Base-by-base conservation (phyloP, 2,329 filamentous ascomycete genomes). In the Monilinia polystroma region DNA sequence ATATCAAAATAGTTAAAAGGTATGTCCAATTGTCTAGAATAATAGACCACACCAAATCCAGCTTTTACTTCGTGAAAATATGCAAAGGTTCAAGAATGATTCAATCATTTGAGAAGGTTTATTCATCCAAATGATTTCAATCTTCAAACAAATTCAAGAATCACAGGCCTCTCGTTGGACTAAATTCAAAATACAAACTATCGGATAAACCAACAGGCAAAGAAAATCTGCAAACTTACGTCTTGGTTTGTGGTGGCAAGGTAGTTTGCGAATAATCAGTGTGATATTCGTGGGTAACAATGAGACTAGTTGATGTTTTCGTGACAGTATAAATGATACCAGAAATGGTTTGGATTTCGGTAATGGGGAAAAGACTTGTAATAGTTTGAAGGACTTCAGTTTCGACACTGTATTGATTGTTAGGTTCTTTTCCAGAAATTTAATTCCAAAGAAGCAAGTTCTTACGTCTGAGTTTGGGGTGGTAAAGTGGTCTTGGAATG, bases 321-420 rank as follows among this genome's bases (percentile, higher is more conserved):
- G 71, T 73, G 11, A 68, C 73, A 6, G 79, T 76, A 0, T 79
- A 73, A 3, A 77, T 78, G 52, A 76, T 72, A 38, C 82, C 82
- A 35, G 71, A 76, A 1, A 82, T 66, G 1, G 80, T 82, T 75
- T 79, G 79, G 45, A 80, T 82, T 72, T 81, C 77, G 0, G 81
- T 83, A 11, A 84, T 73, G 5, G 81, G 79, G 72, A 79, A 81
- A 18, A 81, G 73, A 29, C 76, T 78, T 14, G 81, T 83, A 57
- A 32, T 74, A 75, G 51, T 72, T 67, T 47, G 73, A 26, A 75
- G 69, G 26, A 75, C 71, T 16, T 74, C 73, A 26, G 64, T 54
- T 35, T 11, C 47, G n/a, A 66, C 45, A 23, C 54, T 59, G 45
- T 14, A 29, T 47, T 20, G 3, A 38, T 32, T 16, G 20, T 56